Evolutionary conservation across 108 stramenopile species (phyloP).

Genomic region (Cylindrotheca closterium): DNA sequence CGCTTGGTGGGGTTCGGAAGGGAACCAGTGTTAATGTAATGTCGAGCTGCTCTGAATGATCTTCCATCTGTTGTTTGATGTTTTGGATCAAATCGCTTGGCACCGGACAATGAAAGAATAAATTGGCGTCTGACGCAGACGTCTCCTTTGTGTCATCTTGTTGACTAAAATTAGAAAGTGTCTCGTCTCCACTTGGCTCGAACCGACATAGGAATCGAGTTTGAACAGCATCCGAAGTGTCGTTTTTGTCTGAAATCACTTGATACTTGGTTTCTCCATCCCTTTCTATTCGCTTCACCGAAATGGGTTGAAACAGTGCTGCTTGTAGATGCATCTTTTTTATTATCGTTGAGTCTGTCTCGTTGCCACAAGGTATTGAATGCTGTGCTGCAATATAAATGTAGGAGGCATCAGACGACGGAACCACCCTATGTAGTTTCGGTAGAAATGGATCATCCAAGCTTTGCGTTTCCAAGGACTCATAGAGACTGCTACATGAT

Average conservation of each 20-base stretch:
- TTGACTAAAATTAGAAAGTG: slow-evolving; percentile 57
- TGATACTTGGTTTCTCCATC: slow-evolving; percentile 46
- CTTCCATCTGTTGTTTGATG: slow-evolving; percentile 50
- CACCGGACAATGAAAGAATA: slow-evolving; percentile 84
- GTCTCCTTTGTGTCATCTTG: slow-evolving; percentile 33
- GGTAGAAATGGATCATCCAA: slow-evolving; percentile 84
- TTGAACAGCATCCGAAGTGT: slow-evolving; percentile 53
- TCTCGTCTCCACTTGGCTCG: slow-evolving; percentile 65
- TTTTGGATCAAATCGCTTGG: slow-evolving; percentile 50
- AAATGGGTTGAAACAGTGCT: slow-evolving; percentile 85
- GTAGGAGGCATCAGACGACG: slow-evolving; percentile 66
- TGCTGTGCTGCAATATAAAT: slow-evolving; percentile 87
- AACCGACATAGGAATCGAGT: slow-evolving; percentile 91
- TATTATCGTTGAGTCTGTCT: slow-evolving; percentile 30
- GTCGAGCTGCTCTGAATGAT: slow-evolving; percentile 61
- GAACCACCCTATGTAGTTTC: slow-evolving; percentile 91
- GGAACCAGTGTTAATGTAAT: slow-evolving; percentile 78
- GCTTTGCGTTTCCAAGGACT: slow-evolving; percentile 63
- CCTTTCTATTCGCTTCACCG: slow-evolving; percentile 52
- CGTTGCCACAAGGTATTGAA: slow-evolving; percentile 66
- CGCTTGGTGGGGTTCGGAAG: slow-evolving; percentile 83
- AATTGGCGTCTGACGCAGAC: slow-evolving; percentile 50
- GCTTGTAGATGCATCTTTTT: slow-evolving; percentile 63
- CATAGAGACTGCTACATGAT: slow-evolving; percentile 43
- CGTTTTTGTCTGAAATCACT: slow-evolving; percentile 55